phyloP scores from a whole-genome alignment of 2,329 filamentous ascomycete species.

The Neonectria sp. region DNA sequence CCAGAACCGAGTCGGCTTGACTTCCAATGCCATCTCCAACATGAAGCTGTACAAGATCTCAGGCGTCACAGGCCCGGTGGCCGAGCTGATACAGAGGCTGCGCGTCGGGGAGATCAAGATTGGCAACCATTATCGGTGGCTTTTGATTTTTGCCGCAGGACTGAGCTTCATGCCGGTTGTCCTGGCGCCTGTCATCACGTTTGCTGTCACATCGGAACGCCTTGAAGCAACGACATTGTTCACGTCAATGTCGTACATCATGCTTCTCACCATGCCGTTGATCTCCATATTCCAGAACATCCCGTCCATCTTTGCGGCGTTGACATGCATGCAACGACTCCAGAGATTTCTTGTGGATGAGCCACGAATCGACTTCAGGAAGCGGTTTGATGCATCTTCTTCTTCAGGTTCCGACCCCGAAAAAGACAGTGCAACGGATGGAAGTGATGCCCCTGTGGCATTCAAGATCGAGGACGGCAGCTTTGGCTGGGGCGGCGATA shows the following conservation, averaged over 20 bases:
- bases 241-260: slow-evolving; percentile 53
- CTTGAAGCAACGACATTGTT: slow-evolving; percentile 51
- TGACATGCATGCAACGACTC: slow-evolving; percentile 54
- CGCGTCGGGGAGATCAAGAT: slow-evolving; percentile 49
- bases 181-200: slow-evolving; percentile 53
- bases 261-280: slow-evolving; percentile 53
- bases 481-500: slow-evolving; percentile 48
- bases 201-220: slow-evolving; percentile 46
- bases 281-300: slow-evolving; percentile 51
- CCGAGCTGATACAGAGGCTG: slow-evolving; percentile 47
- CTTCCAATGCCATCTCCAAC: slow-evolving; percentile 49
- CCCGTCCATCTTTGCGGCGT: slow-evolving; percentile 49
- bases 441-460: not conserved
- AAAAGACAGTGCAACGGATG: not conserved
- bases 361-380: slow-evolving; percentile 43
- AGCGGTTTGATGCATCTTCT: not conserved
- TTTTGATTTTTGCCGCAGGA: slow-evolving; percentile 40
- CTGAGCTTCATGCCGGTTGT: slow-evolving; percentile 53
- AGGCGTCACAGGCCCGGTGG: slow-evolving; percentile 47
- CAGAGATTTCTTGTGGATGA: slow-evolving; percentile 55
- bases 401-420: slow-evolving; percentile 21
- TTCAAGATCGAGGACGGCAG: slow-evolving; percentile 39
- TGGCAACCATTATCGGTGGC: slow-evolving; percentile 47
- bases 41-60: slow-evolving; percentile 54
- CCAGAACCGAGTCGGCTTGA: slow-evolving; percentile 53